Evolutionary conservation across 2,329 filamentous ascomycete species (phyloP), one percentile per base, ranked within the genome.

Genomic region (Colletotrichum viniferum): DNA sequence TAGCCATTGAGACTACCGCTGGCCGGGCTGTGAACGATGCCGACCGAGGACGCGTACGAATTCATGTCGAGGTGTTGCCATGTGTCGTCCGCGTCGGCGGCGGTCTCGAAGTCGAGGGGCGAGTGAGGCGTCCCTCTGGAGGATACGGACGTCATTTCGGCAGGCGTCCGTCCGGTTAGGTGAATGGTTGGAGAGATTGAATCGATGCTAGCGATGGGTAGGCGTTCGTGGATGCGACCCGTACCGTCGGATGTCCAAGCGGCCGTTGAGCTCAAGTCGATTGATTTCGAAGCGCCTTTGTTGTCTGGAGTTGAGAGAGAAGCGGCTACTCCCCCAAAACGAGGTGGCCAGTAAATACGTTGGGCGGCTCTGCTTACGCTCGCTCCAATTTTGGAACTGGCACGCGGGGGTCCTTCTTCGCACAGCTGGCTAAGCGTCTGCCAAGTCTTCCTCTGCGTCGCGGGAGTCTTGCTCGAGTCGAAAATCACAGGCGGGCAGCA

Each of bases 1-100:
- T 87, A 91, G 26, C 89, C 89, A 48, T 85, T 86, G 78, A 91
- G 80, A 74, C 89, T 90, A 16, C 86, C 85, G 78, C 86, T 89
- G 13, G 86, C 86, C 7, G 90, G 89, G 76, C 89, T 90, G 30
- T 87, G 85, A 21, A 88, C 81, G 75, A 90, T 88, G 21, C 84
- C 86, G 12, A 86, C 82, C 1, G 86, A 84, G 18, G 84, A 84
- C 32, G 79, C 81, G 71, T 81, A 78, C 63, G 81, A 81, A 36
- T 82, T 79, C 71, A 83, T 83, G 73, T 86, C 83, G 74, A 87
- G 80, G 60, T 85, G 85, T 66, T 87, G 84, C 86, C 87, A 88
- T 69, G 86, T 85, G 71, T 88, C 86, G 55, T 88, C 87, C 6
- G 82, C 79, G 28, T 86, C 85, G 76, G 81, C 81, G 12, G 78